Evolutionary conservation across 352 stramenopile genomes (phyloP).

Genomic region (Phytophthora citrophthora): DNA sequence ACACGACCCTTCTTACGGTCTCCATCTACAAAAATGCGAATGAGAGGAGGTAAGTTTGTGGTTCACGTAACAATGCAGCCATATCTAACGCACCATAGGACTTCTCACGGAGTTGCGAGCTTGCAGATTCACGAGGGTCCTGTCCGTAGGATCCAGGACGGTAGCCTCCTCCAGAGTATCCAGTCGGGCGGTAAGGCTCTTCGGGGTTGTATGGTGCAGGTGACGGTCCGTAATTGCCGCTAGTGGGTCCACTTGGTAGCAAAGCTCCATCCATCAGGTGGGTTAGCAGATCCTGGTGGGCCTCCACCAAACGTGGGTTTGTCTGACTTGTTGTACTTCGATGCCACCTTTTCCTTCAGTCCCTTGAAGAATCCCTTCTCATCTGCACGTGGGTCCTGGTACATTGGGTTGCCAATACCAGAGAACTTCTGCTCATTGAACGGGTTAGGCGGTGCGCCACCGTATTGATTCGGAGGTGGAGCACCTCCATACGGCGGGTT

Average conservation of each 20-base stretch:
- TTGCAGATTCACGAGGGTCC: conserved; percentile 68
- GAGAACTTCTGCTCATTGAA: conserved; percentile 87
- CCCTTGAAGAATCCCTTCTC: conserved; percentile 90
- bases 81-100: conserved; percentile 60
- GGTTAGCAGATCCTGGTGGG: conserved; percentile 71
- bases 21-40: conserved; percentile 45
- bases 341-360: conserved; percentile 85
- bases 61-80: not conserved
- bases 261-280: conserved; percentile 86
- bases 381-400: conserved; percentile 87
- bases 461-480: conserved; percentile 44
- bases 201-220: conserved; percentile 79
- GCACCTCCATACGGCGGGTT: conserved; percentile 45
- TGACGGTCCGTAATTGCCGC: conserved; percentile 64
- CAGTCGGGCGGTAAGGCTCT: conserved; percentile 74
- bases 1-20: conserved; percentile 87
- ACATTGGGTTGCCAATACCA: conserved; percentile 96
- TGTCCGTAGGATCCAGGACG: conserved; percentile 51
- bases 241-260: conserved; percentile 84
- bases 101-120: conserved; percentile 76
- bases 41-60: not conserved
- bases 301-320: conserved; percentile 63
- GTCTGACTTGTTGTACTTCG: conserved; percentile 78
- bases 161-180: conserved; percentile 56
- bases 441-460: conserved; percentile 47